Base-by-base conservation (phyloP, 2,329 filamentous ascomycete species). In the Neofusicoccum umdonicola region DNA sequence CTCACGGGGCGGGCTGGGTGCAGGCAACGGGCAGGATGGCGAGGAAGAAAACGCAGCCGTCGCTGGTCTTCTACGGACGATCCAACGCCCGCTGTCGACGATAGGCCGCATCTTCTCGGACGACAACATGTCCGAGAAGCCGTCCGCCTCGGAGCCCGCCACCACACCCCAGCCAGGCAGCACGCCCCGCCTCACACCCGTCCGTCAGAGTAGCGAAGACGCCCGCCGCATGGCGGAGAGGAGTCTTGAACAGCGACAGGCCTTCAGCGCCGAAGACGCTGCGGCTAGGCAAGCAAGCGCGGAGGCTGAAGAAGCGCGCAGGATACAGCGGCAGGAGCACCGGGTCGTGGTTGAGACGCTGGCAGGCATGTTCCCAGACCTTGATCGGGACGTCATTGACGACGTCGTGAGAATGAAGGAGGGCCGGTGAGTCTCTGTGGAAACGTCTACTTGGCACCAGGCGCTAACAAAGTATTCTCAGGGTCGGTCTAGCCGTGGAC, bases 361-460 rank as follows among this genome's bases (percentile, higher is more conserved):
- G 65, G 89, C 92, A 54, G 90, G 92, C 71, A 99, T 99, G 95
- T 99, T 99, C 76, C 95, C 95, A 0, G 93, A 96, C 73, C 82
- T 99, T 58, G 95, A 99, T 76, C 87, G 88, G 72, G 96, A 99
- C 56, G 86, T 99, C 42, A 98, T 99, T 74, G 93, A 93, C 72
- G 95, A 99, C 79, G 95, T 99, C 45, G 95, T 99, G 31, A 88
- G 94, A 76, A 88, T 96, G 81, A 97, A 99, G 79, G 90, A 97
- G 78, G 96, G 95, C 74, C 87, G 92, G 92, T 94, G 77, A 81
- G 90, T 85, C 8, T 52, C 31, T 8, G 11, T 31, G 19, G 12
- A 12, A 9, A 8, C 22, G 15, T 35, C n/a, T 6, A 41, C 42
- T 13, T 35, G 27, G 13, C 13, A 17, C 12, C 22, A 19, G 6